Base-by-base conservation (phyloP, 768 basidiomycete genomes). In the Gloeophyllum trabeum region DNA sequence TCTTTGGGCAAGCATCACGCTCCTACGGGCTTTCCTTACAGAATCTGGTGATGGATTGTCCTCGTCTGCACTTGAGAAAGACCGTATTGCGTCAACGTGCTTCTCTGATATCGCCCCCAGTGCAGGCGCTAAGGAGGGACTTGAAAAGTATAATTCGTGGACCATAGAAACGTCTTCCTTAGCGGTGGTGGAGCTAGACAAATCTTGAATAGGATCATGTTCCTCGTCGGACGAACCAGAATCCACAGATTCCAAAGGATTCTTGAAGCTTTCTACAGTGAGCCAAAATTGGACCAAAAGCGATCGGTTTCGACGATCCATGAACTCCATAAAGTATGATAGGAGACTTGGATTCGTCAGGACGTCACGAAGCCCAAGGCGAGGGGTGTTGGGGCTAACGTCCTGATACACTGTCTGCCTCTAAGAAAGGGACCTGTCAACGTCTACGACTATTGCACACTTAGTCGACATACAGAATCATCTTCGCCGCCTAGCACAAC, bases 321-420 rank as follows among this genome's bases (percentile, higher is more conserved):
- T 93, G 52, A 89, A 96, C 64, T 99, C 96, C 81, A 97, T 92
- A 63, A 94, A 88, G 57, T 96, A 94, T 2, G 88, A 90, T 2
- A 98, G 71, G 0, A 91, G 90, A 26, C 79, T 83, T 0, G 94
- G 93, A 50, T 90, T 92, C 19, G 80, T 67, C 3, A 99, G 75
- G 40, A 98, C 72, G 41, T 90, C 84, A 28, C 86, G 75, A 3
- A 94, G 68, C 0, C 73, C 67, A 19, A 86, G 61, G 7, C 72
- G 63, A 4, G 74, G 65, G 35, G 73, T 67, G n/a, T n/a, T n/a
- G 18, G 62, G 54, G 30, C 53, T 54, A 1, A 65, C 65, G 60
- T 46, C 63, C 58, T 21, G 62, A 16, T 32, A 32, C 51, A 37
- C 39, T 5, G 65, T 53, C 45, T 64, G 65, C 42, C 60, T 61